Conservation (phyloP, 2,329 filamentous ascomycete species). For the Daldinia sp. region DNA sequence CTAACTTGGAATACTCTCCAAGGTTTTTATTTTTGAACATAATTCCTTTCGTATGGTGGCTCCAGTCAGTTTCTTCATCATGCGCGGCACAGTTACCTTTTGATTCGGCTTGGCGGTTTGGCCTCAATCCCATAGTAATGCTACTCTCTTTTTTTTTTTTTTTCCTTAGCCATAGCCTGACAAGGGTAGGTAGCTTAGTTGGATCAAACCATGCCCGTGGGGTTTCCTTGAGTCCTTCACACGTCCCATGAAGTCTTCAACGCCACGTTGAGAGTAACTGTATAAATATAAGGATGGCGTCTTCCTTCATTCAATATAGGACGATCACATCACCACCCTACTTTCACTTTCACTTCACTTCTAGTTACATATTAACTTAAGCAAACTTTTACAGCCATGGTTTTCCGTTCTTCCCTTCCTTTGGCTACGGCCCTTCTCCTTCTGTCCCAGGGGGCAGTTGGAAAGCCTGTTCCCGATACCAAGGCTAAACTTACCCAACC, state of each 20-base stretch:
- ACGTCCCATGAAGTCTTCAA: background rate
- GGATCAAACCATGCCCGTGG: background rate
- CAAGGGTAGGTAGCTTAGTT: background rate
- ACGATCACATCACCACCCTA: background rate
- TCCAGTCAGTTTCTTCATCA: slow-evolving; percentile 1
- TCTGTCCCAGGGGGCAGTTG: background rate
- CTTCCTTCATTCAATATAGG: background rate
- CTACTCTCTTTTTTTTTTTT: background rate
- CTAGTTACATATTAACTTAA: background rate
- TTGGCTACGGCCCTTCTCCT: slow-evolving; percentile 2
- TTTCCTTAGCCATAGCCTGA: background rate
- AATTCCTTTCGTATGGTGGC: slow-evolving; percentile 5
- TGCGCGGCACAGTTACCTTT: background rate
- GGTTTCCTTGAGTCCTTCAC: slow-evolving; percentile 3
- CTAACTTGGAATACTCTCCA: background rate
- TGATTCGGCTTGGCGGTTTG: slow-evolving; percentile 2
- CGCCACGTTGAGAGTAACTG: background rate
- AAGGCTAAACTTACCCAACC: background rate
- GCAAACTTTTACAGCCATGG: background rate
- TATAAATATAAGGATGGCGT: slow-evolving; percentile 9
- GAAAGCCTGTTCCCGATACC: background rate
- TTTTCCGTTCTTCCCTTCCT: background rate
- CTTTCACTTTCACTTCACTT: background rate
- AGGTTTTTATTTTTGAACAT: background rate
- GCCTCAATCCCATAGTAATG: slow-evolving; percentile 1